Percentiles rank a stretch among this genome's conserved stretches.
Conservation (phyloP, 2,329 filamentous ascomycete genomes). For the Ophiobolus disseminans region DNA sequence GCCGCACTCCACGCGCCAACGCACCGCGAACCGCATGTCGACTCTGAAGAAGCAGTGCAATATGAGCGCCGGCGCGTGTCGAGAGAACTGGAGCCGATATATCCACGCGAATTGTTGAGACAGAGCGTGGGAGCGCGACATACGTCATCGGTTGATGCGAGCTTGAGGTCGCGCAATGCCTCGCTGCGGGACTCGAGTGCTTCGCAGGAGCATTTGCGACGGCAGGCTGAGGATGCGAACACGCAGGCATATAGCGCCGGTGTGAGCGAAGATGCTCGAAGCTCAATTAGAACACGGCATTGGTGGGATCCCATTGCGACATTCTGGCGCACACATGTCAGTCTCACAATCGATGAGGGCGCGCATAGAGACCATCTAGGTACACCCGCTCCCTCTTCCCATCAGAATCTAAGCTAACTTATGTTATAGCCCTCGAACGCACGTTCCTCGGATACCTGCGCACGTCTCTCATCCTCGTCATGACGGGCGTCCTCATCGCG, state of each 20-base stretch:
- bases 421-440: constrained; percentile 69
- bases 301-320: constrained; percentile 49
- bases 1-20: constrained; percentile 18
- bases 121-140: neutral
- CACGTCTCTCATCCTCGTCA: constrained; percentile 72
- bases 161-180: constrained; percentile 10
- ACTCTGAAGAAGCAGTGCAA: constrained; percentile 27
- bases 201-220: constrained; percentile 10
- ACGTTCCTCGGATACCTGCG: constrained; percentile 77
- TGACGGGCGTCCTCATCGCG: constrained; percentile 69
- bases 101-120: neutral
- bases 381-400: constrained; percentile 38
- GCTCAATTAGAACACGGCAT: constrained; percentile 11
- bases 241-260: constrained; percentile 7
- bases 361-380: constrained; percentile 64
- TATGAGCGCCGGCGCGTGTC: constrained; percentile 25
- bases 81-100: constrained; percentile 19
- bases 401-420: neutral
- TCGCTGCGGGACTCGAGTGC: constrained; percentile 1
- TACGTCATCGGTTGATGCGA: neutral
- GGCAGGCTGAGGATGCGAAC: constrained; percentile 4
- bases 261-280: neutral
- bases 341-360: constrained; percentile 58
- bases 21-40: constrained; percentile 18
- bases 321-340: constrained; percentile 60